phyloP scores from a whole-genome alignment of 2,329 filamentous ascomycete species.

The Penicillium hesseltinei region DNA sequence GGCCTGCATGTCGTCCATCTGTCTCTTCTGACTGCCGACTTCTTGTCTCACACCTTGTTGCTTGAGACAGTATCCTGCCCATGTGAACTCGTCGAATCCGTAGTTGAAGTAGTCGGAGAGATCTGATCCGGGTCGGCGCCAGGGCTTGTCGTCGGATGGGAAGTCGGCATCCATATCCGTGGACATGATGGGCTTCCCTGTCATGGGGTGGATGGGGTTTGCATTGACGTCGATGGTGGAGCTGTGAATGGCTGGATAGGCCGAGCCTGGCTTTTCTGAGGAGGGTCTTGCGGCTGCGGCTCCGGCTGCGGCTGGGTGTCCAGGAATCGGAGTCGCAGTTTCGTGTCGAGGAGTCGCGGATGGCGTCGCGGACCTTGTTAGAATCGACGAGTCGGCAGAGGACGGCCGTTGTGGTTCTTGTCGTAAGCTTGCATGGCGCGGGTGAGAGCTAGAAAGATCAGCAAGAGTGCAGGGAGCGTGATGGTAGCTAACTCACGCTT shows the following conservation, averaged over 20 bases:
- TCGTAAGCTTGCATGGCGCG: slow-evolving; percentile 39
- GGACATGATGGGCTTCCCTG: slow-evolving; percentile 76
- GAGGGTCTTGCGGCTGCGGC: slow-evolving; percentile 29
- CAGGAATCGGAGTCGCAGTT: slow-evolving; percentile 30
- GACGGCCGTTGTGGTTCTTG: slow-evolving; percentile 36
- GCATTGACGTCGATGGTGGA: slow-evolving; percentile 83
- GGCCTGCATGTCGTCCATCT: slow-evolving; percentile 60
- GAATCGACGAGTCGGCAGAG: slow-evolving; percentile 32
- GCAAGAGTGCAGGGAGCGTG: slow-evolving; percentile 12
- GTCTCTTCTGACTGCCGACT: slow-evolving; percentile 75
- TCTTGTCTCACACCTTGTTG: slow-evolving; percentile 77
- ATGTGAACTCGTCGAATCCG: slow-evolving; percentile 97
- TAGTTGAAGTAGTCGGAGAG: slow-evolving; percentile 99
- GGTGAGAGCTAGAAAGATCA: slow-evolving; percentile 36
- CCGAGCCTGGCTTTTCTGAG: slow-evolving; percentile 56
- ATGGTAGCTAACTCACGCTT: slow-evolving; percentile 33
- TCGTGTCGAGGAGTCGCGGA: slow-evolving; percentile 33
- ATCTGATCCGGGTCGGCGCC: slow-evolving; percentile 91
- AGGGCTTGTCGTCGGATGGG: slow-evolving; percentile 80
- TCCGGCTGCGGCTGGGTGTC: slow-evolving; percentile 23
- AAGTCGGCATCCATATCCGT: slow-evolving; percentile 74
- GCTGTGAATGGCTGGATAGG: slow-evolving; percentile 65
- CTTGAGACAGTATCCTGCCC: slow-evolving; percentile 89
- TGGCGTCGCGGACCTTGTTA: slow-evolving; percentile 38
- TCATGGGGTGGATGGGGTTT: slow-evolving; percentile 71